A percentile compares a stretch with the other conserved stretches of the same genome.
Evolutionary conservation across 2,329 filamentous ascomycete genomes (phyloP).

Genomic region (Neofusicoccum umdonicola): DNA sequence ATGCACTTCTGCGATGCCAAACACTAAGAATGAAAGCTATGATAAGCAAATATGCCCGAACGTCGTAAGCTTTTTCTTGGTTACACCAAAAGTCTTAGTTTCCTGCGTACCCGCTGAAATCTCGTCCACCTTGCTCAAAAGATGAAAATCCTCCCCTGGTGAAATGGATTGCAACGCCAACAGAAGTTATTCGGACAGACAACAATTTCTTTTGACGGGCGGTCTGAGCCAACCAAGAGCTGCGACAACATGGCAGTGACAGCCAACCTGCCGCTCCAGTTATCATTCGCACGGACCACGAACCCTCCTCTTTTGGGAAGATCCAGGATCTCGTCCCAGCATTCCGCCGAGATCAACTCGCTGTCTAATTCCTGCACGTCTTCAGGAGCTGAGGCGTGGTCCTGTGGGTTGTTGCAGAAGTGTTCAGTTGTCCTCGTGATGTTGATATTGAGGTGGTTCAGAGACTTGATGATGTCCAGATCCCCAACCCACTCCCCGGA

Average conservation of each 20-base stretch:
- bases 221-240: background rate
- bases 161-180: background rate
- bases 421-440: no score
- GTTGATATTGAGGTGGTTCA: background rate
- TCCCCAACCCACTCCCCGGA: background rate
- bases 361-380: background rate
- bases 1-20: no score
- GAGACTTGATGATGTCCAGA: background rate
- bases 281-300: background rate
- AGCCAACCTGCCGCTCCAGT: slow-evolving; percentile 5
- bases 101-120: no score
- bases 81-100: no score
- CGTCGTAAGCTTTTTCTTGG: no score
- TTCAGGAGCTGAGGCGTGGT: background rate
- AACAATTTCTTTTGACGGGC: background rate
- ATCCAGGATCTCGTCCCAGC: background rate
- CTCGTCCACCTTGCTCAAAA: no score
- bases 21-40: no score
- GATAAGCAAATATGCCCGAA: no score
- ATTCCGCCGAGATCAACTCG: background rate
- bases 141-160: no score
- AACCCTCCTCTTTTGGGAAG: background rate
- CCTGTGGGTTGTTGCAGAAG: no score
- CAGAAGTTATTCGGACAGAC: background rate
- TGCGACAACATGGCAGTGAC: slow-evolving; percentile 12